These are phyloP conservation scores for Teunomyces pallodes DNA, from an alignment of 805 yeast genomes.

Conservation along the genomic window DNA sequence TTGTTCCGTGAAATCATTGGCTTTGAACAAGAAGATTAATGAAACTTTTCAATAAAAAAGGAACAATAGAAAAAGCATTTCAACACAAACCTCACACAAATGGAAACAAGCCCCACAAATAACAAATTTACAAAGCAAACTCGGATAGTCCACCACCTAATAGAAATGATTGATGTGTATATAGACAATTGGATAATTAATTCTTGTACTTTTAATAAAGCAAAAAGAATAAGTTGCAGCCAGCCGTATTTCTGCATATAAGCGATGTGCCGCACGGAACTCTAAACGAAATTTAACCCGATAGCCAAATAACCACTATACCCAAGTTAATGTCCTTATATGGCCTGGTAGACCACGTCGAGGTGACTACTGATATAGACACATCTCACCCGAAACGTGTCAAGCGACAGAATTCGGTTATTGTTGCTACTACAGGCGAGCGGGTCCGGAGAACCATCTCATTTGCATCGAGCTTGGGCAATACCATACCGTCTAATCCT, in stretches of 20 bases:
- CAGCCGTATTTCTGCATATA: not conserved
- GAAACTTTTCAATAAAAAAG: not conserved
- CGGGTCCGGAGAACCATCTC: slow-evolving; percentile 35
- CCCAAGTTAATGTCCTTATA: not conserved
- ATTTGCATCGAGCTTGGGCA: slow-evolving; percentile 9
- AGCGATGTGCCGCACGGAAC: not conserved
- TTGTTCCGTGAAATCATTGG: slow-evolving; percentile 78
- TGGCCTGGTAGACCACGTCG: not conserved
- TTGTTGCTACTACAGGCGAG: slow-evolving; percentile 38
- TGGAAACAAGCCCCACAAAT: too few relatives aligned
- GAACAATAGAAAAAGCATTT: not conserved
- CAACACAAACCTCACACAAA: not conserved
- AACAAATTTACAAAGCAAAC: not conserved
- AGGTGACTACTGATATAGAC: not conserved
- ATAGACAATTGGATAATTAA: not conserved
- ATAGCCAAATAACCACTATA: not conserved
- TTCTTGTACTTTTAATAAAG: not conserved
- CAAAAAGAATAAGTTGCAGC: not conserved
- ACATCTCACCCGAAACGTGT: not conserved
- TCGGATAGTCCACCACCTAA: not conserved
- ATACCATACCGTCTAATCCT: not conserved
- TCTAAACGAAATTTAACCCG: not conserved
- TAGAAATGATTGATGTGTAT: slow-evolving; percentile 2
- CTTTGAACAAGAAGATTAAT: slow-evolving; percentile 18
- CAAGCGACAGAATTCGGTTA: slow-evolving; percentile 29